These are phyloP conservation scores for Carex myosuroides DNA, from an alignment of 176 grass and related monocot species.

Conservation along the genomic window DNA sequence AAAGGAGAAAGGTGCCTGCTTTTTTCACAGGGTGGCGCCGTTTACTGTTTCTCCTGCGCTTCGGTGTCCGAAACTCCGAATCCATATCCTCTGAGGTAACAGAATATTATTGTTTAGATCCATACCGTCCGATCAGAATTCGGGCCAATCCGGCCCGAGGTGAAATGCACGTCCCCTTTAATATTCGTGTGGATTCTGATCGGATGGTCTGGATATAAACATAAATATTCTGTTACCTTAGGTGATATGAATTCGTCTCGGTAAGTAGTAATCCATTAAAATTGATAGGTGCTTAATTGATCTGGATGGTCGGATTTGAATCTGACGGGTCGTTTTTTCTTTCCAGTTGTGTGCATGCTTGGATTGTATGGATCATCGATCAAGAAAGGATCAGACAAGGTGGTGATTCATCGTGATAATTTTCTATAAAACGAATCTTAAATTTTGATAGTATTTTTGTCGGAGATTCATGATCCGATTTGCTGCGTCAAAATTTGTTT, in stretches of 20 bases:
- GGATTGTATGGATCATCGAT: neutral
- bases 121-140: no score
- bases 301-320: neutral
- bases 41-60: neutral
- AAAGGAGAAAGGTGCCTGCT: neutral
- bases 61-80: no score
- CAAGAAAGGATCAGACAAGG: neutral
- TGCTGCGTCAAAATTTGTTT: neutral
- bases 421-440: no score
- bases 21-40: slow-evolving; percentile 8
- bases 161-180: no score
- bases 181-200: no score
- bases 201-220: no score
- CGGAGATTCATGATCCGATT: neutral
- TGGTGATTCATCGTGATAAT: neutral
- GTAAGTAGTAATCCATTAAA: neutral
- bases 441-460: neutral
- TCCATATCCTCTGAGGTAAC: no score
- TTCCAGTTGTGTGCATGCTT: neutral
- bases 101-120: no score
- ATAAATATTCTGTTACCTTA: no score
- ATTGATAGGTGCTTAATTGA: no score
- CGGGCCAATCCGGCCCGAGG: no score
- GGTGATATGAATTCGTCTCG: neutral
- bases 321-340: neutral